A percentile compares a stretch with the other conserved stretches of the same genome.
Evolutionary conservation across 2,329 filamentous ascomycete species (phyloP).

Genomic region (Xenoacremonium recifei): DNA sequence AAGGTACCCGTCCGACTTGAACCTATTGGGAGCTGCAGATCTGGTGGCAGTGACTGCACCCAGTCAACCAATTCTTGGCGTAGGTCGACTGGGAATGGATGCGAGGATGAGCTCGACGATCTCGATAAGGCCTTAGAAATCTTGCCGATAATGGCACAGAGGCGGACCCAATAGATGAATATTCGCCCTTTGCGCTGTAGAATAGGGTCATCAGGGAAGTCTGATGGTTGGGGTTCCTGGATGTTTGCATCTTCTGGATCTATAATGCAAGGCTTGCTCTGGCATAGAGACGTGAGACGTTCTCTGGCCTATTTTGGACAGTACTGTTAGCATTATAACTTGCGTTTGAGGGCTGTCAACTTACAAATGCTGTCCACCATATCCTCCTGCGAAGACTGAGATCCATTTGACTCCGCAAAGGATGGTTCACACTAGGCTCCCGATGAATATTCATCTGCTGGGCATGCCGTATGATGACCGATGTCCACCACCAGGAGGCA

Average conservation of each 20-base stretch:
- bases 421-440: slow-evolving; percentile 28
- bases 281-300: slow-evolving; percentile 37
- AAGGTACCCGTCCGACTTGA: slow-evolving; percentile 27
- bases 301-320: slow-evolving; percentile 15
- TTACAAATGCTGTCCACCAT: slow-evolving; percentile 22
- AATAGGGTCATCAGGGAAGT: slow-evolving; percentile 34
- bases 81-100: slow-evolving; percentile 11
- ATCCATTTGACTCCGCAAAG: slow-evolving; percentile 12
- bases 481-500: slow-evolving; percentile 46
- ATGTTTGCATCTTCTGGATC: slow-evolving; percentile 41
- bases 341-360: not conserved
- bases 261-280: slow-evolving; percentile 43
- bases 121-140: slow-evolving; percentile 35
- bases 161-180: slow-evolving; percentile 41
- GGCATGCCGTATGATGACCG: slow-evolving; percentile 40
- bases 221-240: slow-evolving; percentile 32
- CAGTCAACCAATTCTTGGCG: slow-evolving; percentile 17
- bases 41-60: slow-evolving; percentile 12
- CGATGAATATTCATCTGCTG: slow-evolving; percentile 44
- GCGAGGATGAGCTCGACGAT: slow-evolving; percentile 5
- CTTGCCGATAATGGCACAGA: slow-evolving; percentile 39
- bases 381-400: slow-evolving; percentile 13
- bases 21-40: slow-evolving; percentile 14
- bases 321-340: too few relatives aligned
- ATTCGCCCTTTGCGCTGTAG: slow-evolving; percentile 35